A percentile compares a stretch with the other conserved stretches of the same genome.
phyloP scores from a whole-genome alignment of 257 asterid genomes.

The Nemophila menziesii region DNA sequence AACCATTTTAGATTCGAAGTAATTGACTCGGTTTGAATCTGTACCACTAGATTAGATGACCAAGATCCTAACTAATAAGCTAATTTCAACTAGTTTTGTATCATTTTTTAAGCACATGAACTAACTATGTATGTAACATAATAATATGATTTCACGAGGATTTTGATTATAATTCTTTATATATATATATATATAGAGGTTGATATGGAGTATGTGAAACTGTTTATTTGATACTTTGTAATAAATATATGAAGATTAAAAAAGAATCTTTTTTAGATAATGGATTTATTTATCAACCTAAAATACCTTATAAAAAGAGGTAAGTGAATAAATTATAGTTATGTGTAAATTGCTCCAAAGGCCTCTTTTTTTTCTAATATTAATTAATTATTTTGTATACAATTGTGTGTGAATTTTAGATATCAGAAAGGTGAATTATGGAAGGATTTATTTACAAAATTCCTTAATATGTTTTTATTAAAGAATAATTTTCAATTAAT shows the following conservation, averaged over 20 bases:
- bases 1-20: too few relatives aligned
- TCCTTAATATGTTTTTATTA: conserved; percentile 50
- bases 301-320: conserved; percentile 65
- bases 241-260: conserved; percentile 69
- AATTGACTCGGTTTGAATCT: too few relatives aligned
- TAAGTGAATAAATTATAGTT: too few relatives aligned
- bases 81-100: too few relatives aligned
- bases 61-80: too few relatives aligned
- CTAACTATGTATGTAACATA: too few relatives aligned
- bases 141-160: conserved; percentile 5
- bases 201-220: conserved; percentile 75
- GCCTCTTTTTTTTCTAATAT: too few relatives aligned
- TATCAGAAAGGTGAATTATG: conserved; percentile 80
- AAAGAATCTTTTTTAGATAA: conserved; percentile 37
- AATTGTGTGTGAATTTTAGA: conserved; percentile 25
- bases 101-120: too few relatives aligned
- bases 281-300: conserved; percentile 50
- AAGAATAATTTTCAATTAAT: too few relatives aligned
- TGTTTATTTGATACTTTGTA: conserved; percentile 83
- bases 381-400: too few relatives aligned
- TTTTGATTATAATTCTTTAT: conserved; percentile 1
- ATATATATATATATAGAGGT: conserved; percentile 51
- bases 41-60: too few relatives aligned
- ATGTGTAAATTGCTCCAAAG: too few relatives aligned
- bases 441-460: conserved; percentile 53